phyloP scores from a whole-genome alignment of 2,329 filamentous ascomycete genomes.

The Scedosporium aurantiacum region DNA sequence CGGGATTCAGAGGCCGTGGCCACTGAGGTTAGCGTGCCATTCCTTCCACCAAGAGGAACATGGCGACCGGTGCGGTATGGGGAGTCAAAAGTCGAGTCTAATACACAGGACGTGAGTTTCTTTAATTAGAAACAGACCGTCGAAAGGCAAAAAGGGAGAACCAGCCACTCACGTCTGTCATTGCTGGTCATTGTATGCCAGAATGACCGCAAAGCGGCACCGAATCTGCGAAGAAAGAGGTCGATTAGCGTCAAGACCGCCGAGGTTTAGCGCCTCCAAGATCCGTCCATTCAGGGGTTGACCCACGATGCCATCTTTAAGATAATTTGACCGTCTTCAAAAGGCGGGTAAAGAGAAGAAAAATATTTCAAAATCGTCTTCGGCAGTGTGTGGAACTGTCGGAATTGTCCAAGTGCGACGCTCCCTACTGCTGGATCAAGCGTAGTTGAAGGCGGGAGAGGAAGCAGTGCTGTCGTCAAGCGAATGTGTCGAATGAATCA shows the following conservation, averaged over 20 bases:
- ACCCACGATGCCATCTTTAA: neutral
- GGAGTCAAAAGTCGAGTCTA: slow-evolving; percentile 87
- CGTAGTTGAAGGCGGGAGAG: neutral
- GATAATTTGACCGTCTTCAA: neutral
- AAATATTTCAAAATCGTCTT: neutral
- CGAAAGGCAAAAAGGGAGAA: neutral
- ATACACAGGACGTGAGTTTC: neutral
- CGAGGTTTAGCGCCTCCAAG: neutral
- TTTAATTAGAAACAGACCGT: neutral
- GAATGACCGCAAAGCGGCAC: slow-evolving; percentile 71
- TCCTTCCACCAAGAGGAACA: slow-evolving; percentile 74
- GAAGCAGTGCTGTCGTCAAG: neutral
- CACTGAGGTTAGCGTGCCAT: slow-evolving; percentile 75
- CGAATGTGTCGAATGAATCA: neutral
- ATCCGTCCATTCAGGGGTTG: neutral
- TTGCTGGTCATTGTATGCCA: slow-evolving; percentile 84
- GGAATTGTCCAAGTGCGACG: neutral
- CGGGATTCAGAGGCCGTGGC: slow-evolving; percentile 84
- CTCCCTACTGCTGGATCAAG: neutral
- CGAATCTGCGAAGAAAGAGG: slow-evolving; percentile 36
- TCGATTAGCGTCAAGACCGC: neutral
- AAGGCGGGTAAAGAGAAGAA: neutral
- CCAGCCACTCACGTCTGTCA: slow-evolving; percentile 47
- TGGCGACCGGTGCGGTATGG: slow-evolving; percentile 86
- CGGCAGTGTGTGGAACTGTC: neutral